phyloP scores from a whole-genome alignment of 768 basidiomycete genomes.

The Leccinum ochraceum region DNA sequence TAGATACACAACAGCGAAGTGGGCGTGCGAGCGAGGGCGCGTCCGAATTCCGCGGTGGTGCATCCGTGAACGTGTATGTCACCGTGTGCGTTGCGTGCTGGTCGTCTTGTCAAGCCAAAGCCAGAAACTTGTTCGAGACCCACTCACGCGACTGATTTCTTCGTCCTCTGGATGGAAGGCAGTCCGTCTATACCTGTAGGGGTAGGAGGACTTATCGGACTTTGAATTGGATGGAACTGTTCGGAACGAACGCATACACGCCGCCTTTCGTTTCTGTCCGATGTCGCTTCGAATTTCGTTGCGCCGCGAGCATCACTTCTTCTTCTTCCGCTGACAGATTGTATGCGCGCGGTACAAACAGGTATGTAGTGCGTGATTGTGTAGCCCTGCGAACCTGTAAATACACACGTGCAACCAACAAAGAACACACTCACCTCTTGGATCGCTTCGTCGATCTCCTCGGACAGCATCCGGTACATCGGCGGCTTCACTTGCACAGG shows the following conservation, averaged over 20 bases:
- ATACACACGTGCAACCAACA: not conserved
- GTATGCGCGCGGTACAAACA: constrained; percentile 82
- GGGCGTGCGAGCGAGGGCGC: too few species aligned
- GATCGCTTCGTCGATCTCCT: constrained; percentile 77
- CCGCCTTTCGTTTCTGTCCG: constrained; percentile 42
- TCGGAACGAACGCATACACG: constrained; percentile 71
- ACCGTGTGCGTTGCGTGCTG: constrained; percentile 25
- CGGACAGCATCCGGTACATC: constrained; percentile 57
- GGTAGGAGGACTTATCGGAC: too few species aligned
- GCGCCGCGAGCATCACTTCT: constrained; percentile 44
- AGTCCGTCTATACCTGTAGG: too few species aligned
- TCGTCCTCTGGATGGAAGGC: constrained; percentile 92
- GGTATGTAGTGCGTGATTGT: constrained; percentile 69
- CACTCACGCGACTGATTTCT: constrained; percentile 57
- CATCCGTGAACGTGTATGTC: constrained; percentile 50
- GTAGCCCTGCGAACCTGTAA: constrained; percentile 46
- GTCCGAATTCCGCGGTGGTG: constrained; percentile 59
- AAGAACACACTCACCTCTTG: constrained; percentile 51
- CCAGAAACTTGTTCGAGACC: not conserved
- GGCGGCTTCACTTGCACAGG: too few species aligned
- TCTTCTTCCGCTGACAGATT: too few species aligned
- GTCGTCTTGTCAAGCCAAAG: not conserved
- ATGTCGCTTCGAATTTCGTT: constrained; percentile 41
- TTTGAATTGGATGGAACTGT: too few species aligned
- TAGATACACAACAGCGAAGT: too few species aligned